phyloP scores from a whole-genome alignment of 768 basidiomycete genomes.

The Boletellus emodensis region DNA sequence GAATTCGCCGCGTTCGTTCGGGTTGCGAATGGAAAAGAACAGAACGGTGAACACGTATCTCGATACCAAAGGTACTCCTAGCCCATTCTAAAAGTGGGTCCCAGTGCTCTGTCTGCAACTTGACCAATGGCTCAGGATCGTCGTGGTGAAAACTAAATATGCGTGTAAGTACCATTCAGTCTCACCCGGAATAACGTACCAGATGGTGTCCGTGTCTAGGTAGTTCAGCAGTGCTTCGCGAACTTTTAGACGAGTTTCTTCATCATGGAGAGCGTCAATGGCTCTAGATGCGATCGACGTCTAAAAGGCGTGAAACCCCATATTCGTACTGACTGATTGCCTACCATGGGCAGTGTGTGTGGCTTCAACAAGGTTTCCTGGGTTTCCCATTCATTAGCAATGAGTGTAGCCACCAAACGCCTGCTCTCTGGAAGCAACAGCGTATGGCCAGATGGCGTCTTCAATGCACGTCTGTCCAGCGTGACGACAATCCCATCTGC shows the following conservation, averaged over 20 bases:
- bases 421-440: constrained; percentile 70
- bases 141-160: constrained; percentile 73
- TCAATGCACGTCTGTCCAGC: constrained; percentile 79
- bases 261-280: constrained; percentile 69
- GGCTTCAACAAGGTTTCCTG: constrained; percentile 83
- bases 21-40: constrained; percentile 71
- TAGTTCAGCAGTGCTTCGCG: constrained; percentile 71
- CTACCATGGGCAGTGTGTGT: constrained; percentile 87
- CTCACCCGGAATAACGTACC: constrained; percentile 42
- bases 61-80: constrained; percentile 56
- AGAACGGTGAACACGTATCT: constrained; percentile 67
- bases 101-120: constrained; percentile 83
- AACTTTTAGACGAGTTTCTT: constrained; percentile 55
- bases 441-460: constrained; percentile 81
- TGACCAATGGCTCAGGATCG: constrained; percentile 68
- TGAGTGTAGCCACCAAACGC: constrained; percentile 70
- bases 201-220: constrained; percentile 92
- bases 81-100: constrained; percentile 83
- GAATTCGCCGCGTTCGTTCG: constrained; percentile 56
- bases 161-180: not conserved
- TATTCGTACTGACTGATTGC: constrained; percentile 12
- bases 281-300: constrained; percentile 91
- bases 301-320: constrained; percentile 38
- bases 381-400: constrained; percentile 96
- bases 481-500: constrained; percentile 56